Evolutionary conservation across 2,329 filamentous ascomycete species (phyloP).

Genomic region (Microdochium bolleyi): DNA sequence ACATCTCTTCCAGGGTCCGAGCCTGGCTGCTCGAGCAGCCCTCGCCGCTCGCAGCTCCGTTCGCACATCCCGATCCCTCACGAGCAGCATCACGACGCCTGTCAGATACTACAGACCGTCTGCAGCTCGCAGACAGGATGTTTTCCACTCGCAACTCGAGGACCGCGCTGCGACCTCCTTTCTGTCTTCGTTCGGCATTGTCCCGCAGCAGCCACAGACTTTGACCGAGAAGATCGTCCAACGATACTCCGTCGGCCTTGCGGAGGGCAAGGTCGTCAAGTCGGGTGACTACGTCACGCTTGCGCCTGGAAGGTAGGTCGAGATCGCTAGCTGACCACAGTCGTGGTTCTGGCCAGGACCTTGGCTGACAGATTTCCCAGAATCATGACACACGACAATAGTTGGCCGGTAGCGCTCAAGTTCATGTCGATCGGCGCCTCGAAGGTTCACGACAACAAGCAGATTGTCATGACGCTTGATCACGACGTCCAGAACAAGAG

Average conservation of each 20-base stretch:
- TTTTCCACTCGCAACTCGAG: constrained; percentile 58
- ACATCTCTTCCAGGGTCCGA: background rate
- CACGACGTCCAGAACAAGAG: constrained; percentile 84
- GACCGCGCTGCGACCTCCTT: constrained; percentile 45
- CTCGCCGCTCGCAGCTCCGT: background rate
- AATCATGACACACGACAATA: constrained; percentile 86
- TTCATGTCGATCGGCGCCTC: constrained; percentile 78
- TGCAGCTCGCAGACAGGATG: constrained; percentile 31
- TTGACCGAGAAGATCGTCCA: constrained; percentile 92
- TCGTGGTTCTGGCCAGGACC: background rate
- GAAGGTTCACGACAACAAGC: constrained; percentile 60
- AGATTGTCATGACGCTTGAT: constrained; percentile 78
- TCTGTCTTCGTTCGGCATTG: constrained; percentile 39
- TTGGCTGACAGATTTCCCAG: constrained; percentile 27
- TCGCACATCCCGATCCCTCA: background rate
- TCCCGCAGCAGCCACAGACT: constrained; percentile 53
- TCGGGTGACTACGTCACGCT: constrained; percentile 80
- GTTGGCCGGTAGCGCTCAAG: constrained; percentile 65
- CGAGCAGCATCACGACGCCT: background rate
- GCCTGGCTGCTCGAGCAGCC: background rate
- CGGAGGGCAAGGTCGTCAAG: constrained; percentile 66
- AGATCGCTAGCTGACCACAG: no score
- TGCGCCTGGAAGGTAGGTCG: constrained; percentile 35
- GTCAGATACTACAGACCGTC: background rate
- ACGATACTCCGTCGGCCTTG: constrained; percentile 66